Conservation (phyloP, 1,284 basidiomycete species). For the Mixia osmundae region DNA sequence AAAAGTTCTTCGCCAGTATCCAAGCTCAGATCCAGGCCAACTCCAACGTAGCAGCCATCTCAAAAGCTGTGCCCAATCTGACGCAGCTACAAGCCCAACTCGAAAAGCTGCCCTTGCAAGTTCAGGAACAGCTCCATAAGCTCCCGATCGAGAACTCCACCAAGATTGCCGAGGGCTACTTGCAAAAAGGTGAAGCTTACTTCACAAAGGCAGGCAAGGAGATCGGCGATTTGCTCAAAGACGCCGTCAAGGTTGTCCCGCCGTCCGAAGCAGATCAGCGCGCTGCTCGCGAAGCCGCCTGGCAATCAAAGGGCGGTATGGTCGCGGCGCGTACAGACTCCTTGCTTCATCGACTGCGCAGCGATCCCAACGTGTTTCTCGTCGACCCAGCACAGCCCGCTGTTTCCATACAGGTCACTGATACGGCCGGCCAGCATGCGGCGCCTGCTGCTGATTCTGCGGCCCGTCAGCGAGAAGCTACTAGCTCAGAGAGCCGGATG, state of each 20-base stretch:
- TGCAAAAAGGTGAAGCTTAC: constrained; percentile 12
- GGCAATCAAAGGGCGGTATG: constrained; percentile 12
- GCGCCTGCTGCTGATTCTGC: neutral
- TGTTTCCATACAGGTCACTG: no score
- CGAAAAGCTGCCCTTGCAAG: constrained; percentile 3
- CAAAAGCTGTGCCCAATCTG: constrained; percentile 9
- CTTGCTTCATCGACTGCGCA: constrained; percentile 44
- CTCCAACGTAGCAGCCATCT: constrained; percentile 8
- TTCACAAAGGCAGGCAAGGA: constrained; percentile 15
- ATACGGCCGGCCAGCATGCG: neutral
- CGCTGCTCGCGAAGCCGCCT: constrained; percentile 10
- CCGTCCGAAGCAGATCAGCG: constrained; percentile 32
- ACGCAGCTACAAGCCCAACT: constrained; percentile 11
- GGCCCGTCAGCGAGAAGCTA: constrained; percentile 26
- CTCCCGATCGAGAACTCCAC: constrained; percentile 6
- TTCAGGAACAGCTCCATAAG: constrained; percentile 4
- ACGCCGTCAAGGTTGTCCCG: constrained; percentile 71
- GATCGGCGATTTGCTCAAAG: constrained; percentile 28
- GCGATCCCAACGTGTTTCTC: constrained; percentile 48
- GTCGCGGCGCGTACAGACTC: constrained; percentile 46
- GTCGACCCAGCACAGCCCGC: constrained; percentile 36
- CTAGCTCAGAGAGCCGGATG: constrained; percentile 27
- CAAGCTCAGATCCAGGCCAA: constrained; percentile 7
- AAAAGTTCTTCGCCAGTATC: constrained; percentile 14
- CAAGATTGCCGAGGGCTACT: constrained; percentile 11